A percentile compares a stretch with the other conserved stretches of the same genome.
Evolutionary conservation across 176 grass and related monocot genomes (phyloP).

Genomic region (Eleusine indica): DNA sequence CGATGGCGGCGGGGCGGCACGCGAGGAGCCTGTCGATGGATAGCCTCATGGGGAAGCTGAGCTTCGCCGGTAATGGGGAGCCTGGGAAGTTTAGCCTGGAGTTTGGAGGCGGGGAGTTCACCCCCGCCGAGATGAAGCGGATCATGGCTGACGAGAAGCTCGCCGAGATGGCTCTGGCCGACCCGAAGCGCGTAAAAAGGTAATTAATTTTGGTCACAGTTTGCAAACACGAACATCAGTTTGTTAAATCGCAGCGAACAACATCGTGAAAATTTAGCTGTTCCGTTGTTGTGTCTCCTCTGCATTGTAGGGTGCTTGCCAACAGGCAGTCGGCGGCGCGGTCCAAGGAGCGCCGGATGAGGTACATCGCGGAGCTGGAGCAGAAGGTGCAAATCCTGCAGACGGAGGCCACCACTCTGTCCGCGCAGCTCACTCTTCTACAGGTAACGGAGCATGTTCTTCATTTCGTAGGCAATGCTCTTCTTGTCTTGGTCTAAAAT

Average conservation of each 20-base stretch:
- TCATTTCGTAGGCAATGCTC: neutral
- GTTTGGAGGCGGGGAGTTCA: constrained; percentile 90
- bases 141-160: constrained; percentile 96
- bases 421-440: constrained; percentile 80
- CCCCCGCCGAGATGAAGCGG: constrained; percentile 87
- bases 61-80: constrained; percentile 52
- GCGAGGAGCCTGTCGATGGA: constrained; percentile 87
- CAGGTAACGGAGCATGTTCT: constrained; percentile 51
- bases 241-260: neutral
- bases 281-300: neutral
- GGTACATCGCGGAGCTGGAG: constrained; percentile 91
- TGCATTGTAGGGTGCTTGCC: constrained; percentile 73
- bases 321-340: constrained; percentile 95
- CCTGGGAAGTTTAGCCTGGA: constrained; percentile 76
- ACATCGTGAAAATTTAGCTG: neutral
- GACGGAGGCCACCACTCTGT: constrained; percentile 76
- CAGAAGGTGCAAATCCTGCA: constrained; percentile 96
- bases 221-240: neutral
- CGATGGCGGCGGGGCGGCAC: constrained; percentile 33
- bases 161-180: constrained; percentile 89
- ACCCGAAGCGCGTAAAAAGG: constrained; percentile 98
- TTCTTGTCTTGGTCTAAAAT: neutral
- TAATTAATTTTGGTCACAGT: neutral
- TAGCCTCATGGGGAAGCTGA: constrained; percentile 78
- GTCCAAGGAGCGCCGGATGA: constrained; percentile 92